Evolutionary conservation across 129 eudicot genomes (phyloP), one percentile per base, ranked within the genome.

Genomic region (Pseudognaphalium luteoalbum): DNA sequence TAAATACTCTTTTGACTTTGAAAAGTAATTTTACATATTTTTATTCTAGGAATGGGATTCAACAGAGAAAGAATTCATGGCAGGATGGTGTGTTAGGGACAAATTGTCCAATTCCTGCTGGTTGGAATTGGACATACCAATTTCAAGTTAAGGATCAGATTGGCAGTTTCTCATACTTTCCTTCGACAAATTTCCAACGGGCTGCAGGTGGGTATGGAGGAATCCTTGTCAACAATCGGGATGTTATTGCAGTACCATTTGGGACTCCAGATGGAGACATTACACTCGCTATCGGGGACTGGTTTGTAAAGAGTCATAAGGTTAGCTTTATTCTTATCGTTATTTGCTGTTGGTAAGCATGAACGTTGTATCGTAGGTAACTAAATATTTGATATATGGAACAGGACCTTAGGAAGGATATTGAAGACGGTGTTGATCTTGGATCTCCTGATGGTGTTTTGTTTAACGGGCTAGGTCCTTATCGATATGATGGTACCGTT

Each of bases 51-150:
- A 89, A 92, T 61, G 99, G 99, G 54, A 80, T 95, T 73, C 97
- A 95, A 85, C 97, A 89, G 37, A 80, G 99, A 66, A 89, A 87
- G 68, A 86, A 91, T 76, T 86, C 99, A 6, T 95, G 99, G 99
- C 99, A 95, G 76, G 99, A 95, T 80, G 99, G 99, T 67, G 99
- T 95, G 60, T 74, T 84, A 25, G 99, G 99, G 71, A 91, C 99
- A 63, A 95, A 95, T 52, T 95, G 97, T 75, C 97, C 99, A 21
- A 95, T 95, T 78, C 99, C 99, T 58, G 85, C 94, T 20, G 96
- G 97, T 71, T 95, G 99, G 99, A 95, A 95, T 77, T 95, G 99
- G 99, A 91, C 99, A 14, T 95, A 91, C 42, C 80, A 78, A 67
- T 95, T 95, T 81, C 99, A 95, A 81, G 97, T 91, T 42, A 95